Base-by-base conservation (phyloP, 139 green algal species). In the Eudorina sp. region DNA sequence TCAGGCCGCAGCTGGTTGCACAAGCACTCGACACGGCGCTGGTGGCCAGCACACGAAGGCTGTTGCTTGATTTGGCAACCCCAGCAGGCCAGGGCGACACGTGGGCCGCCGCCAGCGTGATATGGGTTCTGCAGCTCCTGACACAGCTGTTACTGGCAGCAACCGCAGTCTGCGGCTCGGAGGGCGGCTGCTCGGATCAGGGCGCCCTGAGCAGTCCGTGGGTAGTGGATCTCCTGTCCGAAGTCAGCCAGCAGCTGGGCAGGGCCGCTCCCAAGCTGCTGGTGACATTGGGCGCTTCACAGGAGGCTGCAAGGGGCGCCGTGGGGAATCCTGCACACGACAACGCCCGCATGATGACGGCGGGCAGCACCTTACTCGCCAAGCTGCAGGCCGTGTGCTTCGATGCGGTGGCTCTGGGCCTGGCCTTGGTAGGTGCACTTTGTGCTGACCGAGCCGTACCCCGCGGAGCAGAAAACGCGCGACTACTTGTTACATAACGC, bases 231-330 rank as follows among this genome's bases (percentile, higher is more conserved):
- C 53, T 51, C 19, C 40, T 84, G 8, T 69, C 34, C 23, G 53
- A 84, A 38, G 40, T 84, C 25, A 55, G 53, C 29, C 53, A 73
- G 34, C 77, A 84, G 77, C 53, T 84, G 40, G 51, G 75, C 31
- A 34, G 75, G n/a, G n/a, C 31, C 1, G 48, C 31, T 11, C 31
- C 36, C n/a, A 83, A 69, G 75, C 31, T 83, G 4, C 25, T 72
- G 53, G 23, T 4, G 53, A n/a, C n/a, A n/a, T n/a, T n/a, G n/a
- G n/a, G n/a, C n/a, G n/a, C n/a, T n/a, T n/a, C n/a, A n/a, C n/a
- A n/a, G n/a, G n/a, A n/a, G n/a, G n/a, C n/a, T n/a, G n/a, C n/a
- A n/a, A n/a, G n/a, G n/a, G n/a, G n/a, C n/a, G n/a, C n/a, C n/a
- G n/a, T n/a, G n/a, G n/a, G n/a, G n/a, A n/a, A n/a, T n/a, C n/a